Evolutionary conservation across 2,329 filamentous ascomycete species (phyloP), one percentile per base, ranked within the genome.

Genomic region (Diplodia intermedia): DNA sequence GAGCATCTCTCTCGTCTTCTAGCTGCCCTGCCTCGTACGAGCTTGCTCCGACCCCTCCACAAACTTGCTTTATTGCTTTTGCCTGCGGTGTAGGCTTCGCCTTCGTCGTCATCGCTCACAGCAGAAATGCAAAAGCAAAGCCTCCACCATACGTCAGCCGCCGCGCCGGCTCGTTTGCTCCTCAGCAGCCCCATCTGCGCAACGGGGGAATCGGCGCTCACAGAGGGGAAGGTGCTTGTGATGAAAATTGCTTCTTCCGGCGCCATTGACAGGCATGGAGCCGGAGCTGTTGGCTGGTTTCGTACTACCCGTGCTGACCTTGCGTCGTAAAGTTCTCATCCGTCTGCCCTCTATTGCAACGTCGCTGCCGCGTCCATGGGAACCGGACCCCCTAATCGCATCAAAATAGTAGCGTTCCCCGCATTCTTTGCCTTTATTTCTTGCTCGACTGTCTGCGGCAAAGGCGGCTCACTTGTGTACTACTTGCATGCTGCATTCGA

Each of bases 1-100:
- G 47, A 52, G 47, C 40, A 20, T n/a, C 26, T 52, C 60, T 61
- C 47, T 23, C 29, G 43, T 11, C 60, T 52, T 63, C 60, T 63
- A 52, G 60, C 29, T 20, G 38, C 40, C 7, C 38, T 55, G 50
- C 62, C 63, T 67, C 65, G 65, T 67, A 67, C 65, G 65, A 67
- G 47, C 54, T 66, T 31, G 47, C 29, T 47, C 65, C 65, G 65
- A 67, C 54, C 52, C 50, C 11, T 55, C 20, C n/a, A 7, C 43
- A 14, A 11, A n/a, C 61, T 29, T 50, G 31, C 29, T 54, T 66
- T n/a, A 29, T 36, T 61, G 40, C 57, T 61, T 61, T 61, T 61
- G 9, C 33, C 40, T 61, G 26, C n/a, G 14, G 54, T 40, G 54
- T 23, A 23, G 3, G 56, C 56, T n/a, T 62, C 62, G 49, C 62